A percentile compares a stretch with the other conserved stretches of the same genome.
These are phyloP conservation scores for Kalanchoe fedtschenkoi DNA, from an alignment of 164 flowering plant genomes.

Conservation along the genomic window DNA sequence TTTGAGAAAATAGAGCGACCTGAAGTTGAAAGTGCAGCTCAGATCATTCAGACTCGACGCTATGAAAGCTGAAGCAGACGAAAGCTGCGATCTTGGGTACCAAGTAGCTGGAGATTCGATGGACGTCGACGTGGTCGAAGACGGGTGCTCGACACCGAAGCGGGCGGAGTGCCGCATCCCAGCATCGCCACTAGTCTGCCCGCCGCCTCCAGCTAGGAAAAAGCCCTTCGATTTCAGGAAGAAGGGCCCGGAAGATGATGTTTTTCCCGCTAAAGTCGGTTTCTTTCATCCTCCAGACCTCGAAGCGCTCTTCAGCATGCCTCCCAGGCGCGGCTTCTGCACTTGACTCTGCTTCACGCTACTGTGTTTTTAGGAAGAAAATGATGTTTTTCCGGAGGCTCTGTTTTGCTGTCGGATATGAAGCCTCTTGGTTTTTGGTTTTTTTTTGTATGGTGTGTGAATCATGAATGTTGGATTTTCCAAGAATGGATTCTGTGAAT, in stretches of 20 bases:
- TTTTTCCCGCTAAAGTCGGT: conserved; percentile 22
- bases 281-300: conserved; percentile 35
- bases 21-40: background rate
- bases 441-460: too few species aligned
- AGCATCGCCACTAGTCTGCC: conserved; percentile 14
- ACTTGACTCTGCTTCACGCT: background rate
- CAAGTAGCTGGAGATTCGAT: background rate
- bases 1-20: background rate
- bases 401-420: background rate
- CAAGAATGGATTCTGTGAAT: too few species aligned
- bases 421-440: background rate
- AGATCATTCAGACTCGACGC: background rate
- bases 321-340: conserved; percentile 8
- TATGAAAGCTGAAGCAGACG: background rate
- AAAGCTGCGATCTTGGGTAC: background rate
- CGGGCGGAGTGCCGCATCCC: conserved; percentile 19
- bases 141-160: conserved; percentile 28
- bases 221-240: conserved; percentile 13
- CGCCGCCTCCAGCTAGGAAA: conserved; percentile 34
- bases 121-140: conserved; percentile 13
- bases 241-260: too few species aligned
- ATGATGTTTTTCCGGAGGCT: background rate
- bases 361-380: background rate
- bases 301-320: conserved; percentile 19
- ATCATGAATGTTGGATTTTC: too few species aligned